Base-by-base conservation (phyloP, 352 stramenopile species). In the Globisporangium yorkense region DNA sequence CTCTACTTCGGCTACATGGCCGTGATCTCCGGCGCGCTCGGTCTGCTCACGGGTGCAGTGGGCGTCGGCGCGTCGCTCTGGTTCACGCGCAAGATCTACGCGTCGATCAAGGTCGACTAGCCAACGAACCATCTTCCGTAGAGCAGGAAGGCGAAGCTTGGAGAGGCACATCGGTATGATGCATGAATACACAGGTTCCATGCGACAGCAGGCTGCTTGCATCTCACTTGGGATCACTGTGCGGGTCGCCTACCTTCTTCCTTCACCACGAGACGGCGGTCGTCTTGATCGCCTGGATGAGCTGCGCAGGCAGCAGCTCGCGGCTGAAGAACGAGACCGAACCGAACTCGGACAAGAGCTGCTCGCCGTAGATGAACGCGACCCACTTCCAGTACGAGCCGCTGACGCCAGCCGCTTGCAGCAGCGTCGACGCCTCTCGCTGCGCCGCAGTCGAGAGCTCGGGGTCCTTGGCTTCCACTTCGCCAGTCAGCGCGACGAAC, bases 1-100 rank as follows among this genome's bases (percentile, higher is more conserved):
- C 80, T 92, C 51, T 99, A 99, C 88, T 98, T 99, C 60, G 96
- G 92, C 33, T 99, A 99, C 88, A 99, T 99, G 97, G 84, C 82
- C 10, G 97, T 99, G 63, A 98, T 99, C 64, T 98, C 92, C 1
- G 80, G 97, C 24, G 92, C 92, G n/a, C 96, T 99, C 57, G 84
- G 87, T 49, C 75, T 99, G 52, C 74, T 99, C 56, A 99, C 96
- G 33, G 98, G 98, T 51, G 88, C 88, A 5, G 90, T 99, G 47
- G 97, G 97, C 52, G 97, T 99, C 62, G 77, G 97, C 18, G 82
- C 96, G n/a, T 98, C 90, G 63, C 96, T 99, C 52, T 98, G 89
- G 82, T 99, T 99, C 78, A 97, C 95, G 51, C 88, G 92, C 65
- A 98, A 94, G 70, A 99, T 99, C 73, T 99, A 99, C 71, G 86